Evolutionary conservation across 2,329 filamentous ascomycete species (phyloP).

Genomic region (Chrysosporium keratinophilum): DNA sequence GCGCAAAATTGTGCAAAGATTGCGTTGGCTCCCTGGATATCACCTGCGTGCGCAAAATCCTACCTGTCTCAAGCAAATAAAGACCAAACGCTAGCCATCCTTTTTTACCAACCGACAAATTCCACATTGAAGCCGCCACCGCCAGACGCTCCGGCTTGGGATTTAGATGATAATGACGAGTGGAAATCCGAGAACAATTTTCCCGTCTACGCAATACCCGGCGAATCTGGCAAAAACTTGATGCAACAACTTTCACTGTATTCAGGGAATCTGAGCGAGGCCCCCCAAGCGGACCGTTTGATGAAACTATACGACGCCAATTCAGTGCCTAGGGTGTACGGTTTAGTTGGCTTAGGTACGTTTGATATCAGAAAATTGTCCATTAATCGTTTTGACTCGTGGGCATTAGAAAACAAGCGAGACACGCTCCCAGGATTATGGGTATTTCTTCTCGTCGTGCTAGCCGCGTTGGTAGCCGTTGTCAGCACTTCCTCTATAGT

Average conservation of each 20-base stretch:
- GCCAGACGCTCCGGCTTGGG: conserved; percentile 56
- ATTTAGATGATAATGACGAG: conserved; percentile 54
- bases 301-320: conserved; percentile 28
- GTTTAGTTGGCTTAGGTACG: conserved; percentile 39
- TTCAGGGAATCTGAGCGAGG: conserved; percentile 57
- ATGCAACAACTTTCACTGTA: conserved; percentile 65
- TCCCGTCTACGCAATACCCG: conserved; percentile 73
- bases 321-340: conserved; percentile 44
- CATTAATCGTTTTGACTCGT: background rate
- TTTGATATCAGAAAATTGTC: conserved; percentile 8
- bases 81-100: conserved; percentile 50
- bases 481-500: conserved; percentile 55
- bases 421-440: conserved; percentile 57
- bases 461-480: conserved; percentile 60
- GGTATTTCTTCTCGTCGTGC: conserved; percentile 62
- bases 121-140: conserved; percentile 53
- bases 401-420: conserved; percentile 10
- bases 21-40: conserved; percentile 80
- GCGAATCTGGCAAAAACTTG: conserved; percentile 54
- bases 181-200: conserved; percentile 65
- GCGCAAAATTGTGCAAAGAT: conserved; percentile 60
- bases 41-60: conserved; percentile 57
- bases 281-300: conserved; percentile 24
- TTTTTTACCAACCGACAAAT: conserved; percentile 45
- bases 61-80: conserved; percentile 56